These are phyloP conservation scores for Andrographis paniculata DNA, from an alignment of 305 asterid species.

Conservation along the genomic window DNA sequence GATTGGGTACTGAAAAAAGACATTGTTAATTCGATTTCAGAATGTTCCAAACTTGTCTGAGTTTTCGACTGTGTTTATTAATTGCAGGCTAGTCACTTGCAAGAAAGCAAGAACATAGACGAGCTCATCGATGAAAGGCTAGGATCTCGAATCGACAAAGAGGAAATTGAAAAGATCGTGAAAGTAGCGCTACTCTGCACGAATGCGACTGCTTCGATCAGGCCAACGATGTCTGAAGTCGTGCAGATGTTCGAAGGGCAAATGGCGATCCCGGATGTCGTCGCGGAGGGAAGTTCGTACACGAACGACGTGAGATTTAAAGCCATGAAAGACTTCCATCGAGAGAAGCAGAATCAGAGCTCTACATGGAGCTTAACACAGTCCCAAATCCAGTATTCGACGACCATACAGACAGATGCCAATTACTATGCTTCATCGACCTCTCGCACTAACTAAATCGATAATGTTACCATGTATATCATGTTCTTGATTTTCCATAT, in stretches of 20 bases:
- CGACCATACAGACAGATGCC: slow-evolving; percentile 28
- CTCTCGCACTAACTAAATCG: too few relatives aligned
- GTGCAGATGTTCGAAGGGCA: slow-evolving; percentile 78
- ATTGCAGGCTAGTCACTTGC: slow-evolving; percentile 68
- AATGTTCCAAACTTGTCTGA: too few relatives aligned
- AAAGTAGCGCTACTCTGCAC: slow-evolving; percentile 76
- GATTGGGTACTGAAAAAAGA: slow-evolving; percentile 69
- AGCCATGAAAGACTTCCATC: slow-evolving; percentile 68
- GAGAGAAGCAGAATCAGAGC: slow-evolving; percentile 37
- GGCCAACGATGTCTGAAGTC: slow-evolving; percentile 85
- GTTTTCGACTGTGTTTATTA: too few relatives aligned
- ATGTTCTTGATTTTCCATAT: too few relatives aligned
- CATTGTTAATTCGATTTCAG: too few relatives aligned
- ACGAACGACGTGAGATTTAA: slow-evolving; percentile 59
- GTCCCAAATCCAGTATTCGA: slow-evolving; percentile 33
- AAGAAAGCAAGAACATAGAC: slow-evolving; percentile 39
- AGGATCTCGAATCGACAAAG: slow-evolving; percentile 27
- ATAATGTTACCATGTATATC: too few relatives aligned
- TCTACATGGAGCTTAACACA: slow-evolving; percentile 24
- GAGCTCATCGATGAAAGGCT: slow-evolving; percentile 58
- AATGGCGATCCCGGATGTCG: slow-evolving; percentile 37
- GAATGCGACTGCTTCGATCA: slow-evolving; percentile 55
- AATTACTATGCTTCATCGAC: too few relatives aligned
- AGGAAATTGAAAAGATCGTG: slow-evolving; percentile 49
- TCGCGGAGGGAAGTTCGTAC: slow-evolving; percentile 39